Percentiles rank a stretch among this genome's conserved stretches.
These are phyloP conservation scores for Alisma plantagoaquatica DNA, from an alignment of 106 monocot species.

Conservation along the genomic window DNA sequence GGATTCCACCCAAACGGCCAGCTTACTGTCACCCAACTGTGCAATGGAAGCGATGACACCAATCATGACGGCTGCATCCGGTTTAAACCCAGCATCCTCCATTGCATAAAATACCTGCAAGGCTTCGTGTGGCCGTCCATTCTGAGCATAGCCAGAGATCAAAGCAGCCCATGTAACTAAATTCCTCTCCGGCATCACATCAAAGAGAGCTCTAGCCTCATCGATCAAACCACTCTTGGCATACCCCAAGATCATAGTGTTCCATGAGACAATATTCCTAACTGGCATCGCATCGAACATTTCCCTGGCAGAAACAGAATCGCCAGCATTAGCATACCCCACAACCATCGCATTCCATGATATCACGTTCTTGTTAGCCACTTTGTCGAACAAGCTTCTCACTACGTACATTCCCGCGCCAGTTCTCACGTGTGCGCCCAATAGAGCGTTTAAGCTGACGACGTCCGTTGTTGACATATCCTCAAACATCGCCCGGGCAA, in stretches of 20 bases:
- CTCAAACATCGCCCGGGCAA: conserved; percentile 8
- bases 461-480: conserved; percentile 17
- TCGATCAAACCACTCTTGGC: conserved; percentile 5
- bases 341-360: conserved; percentile 26
- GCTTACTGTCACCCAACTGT: conserved; percentile 7
- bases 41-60: conserved; percentile 13
- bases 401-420: conserved; percentile 6
- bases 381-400: conserved; percentile 8
- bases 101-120: conserved; percentile 10
- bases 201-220: conserved; percentile 7
- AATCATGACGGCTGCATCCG: conserved; percentile 18
- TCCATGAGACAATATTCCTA: conserved; percentile 23
- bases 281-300: conserved; percentile 13
- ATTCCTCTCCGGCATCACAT: conserved; percentile 23
- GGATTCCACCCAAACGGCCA: conserved; percentile 7
- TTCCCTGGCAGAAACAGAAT: conserved; percentile 5
- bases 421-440: conserved; percentile 13
- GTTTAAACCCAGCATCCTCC: background rate
- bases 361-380: conserved; percentile 19
- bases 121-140: conserved; percentile 10
- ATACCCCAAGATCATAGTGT: conserved; percentile 11
- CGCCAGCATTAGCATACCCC: conserved; percentile 13
- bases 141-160: conserved; percentile 16
- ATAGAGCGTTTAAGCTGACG: conserved; percentile 14
- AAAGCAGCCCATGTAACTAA: conserved; percentile 16